phyloP scores from a whole-genome alignment of 768 basidiomycete genomes.

The Clitopilus passeckerianus region DNA sequence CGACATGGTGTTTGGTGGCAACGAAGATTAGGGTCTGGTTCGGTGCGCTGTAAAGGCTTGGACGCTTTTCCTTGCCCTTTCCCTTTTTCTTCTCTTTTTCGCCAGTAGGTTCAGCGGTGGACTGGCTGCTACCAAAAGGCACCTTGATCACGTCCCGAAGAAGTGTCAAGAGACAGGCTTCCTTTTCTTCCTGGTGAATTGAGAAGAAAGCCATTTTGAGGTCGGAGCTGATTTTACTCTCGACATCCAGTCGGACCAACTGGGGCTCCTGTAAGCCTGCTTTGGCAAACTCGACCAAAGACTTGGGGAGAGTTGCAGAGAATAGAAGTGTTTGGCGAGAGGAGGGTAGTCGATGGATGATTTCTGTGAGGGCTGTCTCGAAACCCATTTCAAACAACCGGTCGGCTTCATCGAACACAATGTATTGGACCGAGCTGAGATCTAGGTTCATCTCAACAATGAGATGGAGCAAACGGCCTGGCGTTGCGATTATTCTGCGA shows the following conservation, averaged over 20 bases:
- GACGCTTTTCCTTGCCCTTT: conserved; percentile 48
- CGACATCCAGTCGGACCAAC: conserved; percentile 92
- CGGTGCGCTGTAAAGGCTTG: conserved; percentile 52
- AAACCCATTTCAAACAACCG: conserved; percentile 99
- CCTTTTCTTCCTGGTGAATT: conserved; percentile 90
- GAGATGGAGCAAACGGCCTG: conserved; percentile 94
- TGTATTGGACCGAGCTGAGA: conserved; percentile 79
- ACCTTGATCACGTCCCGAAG: conserved; percentile 86
- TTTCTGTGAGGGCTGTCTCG: conserved; percentile 86
- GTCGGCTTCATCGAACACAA: conserved; percentile 98
- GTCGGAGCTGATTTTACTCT: conserved; percentile 92
- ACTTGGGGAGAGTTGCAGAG: conserved; percentile 94
- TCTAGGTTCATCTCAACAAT: conserved; percentile 96
- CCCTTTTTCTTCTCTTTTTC: conserved; percentile 35
- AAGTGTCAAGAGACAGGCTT: conserved; percentile 80
- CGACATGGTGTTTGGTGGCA: conserved; percentile 98
- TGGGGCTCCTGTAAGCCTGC: conserved; percentile 93
- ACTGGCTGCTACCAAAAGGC: conserved; percentile 44
- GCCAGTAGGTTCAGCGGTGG: conserved; percentile 21
- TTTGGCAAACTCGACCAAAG: conserved; percentile 97
- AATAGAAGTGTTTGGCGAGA: conserved; percentile 91
- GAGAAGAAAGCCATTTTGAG: conserved; percentile 93
- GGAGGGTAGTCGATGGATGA: conserved; percentile 81
- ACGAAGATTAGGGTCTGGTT: conserved; percentile 94
- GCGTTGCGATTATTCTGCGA: conserved; percentile 90